Base-by-base conservation (phyloP, 2,329 filamentous ascomycete species). In the Setomelanomma holmii region DNA sequence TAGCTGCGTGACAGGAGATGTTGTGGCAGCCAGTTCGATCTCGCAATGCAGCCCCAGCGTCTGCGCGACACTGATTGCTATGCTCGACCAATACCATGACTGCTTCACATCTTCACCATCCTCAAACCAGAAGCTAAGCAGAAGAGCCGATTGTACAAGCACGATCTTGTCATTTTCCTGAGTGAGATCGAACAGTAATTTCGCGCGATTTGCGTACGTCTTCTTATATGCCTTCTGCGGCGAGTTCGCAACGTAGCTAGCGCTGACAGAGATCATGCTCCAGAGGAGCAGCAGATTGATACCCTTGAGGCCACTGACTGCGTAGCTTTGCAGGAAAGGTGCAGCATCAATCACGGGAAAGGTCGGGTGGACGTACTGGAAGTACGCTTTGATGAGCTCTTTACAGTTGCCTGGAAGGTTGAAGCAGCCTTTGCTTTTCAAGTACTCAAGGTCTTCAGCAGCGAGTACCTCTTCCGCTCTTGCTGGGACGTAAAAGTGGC, bases 51-150 rank as follows among this genome's bases (percentile, higher is more conserved):
- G 64, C 0, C 79, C 78, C 2, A 79, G 68, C 3, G 74, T 76
- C 22, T 80, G 78, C 14, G 73, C 75, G 2, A 80, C 67, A 22
- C 67, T 14, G 14, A 30, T 30, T 30, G 27, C 27, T 10, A 30
- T 72, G 43, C 78, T 76, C 4, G 73, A 75, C 78, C 78, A 80
- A 48, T 79, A 76, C 78, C 77, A 80, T 0, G 78, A 72, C 8
- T 77, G 74, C 7, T 68, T 71, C 11, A 76, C 70, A 42, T 79
- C 75, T 41, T 79, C 74, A 0, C 72, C 64, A 33, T 77, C 72
- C 0, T 73, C 72, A 42, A 77, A 77, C 71, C 75, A 80, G 47
- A 77, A 78, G 6, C 73, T 72, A 45, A 80, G 64, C 0, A 80
- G 53, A 1, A 80, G 67, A 6, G 76, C 70, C 0, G 78, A 71